Conservation (phyloP, 352 stramenopile genomes). For the Nannochloropsis limnetica region DNA sequence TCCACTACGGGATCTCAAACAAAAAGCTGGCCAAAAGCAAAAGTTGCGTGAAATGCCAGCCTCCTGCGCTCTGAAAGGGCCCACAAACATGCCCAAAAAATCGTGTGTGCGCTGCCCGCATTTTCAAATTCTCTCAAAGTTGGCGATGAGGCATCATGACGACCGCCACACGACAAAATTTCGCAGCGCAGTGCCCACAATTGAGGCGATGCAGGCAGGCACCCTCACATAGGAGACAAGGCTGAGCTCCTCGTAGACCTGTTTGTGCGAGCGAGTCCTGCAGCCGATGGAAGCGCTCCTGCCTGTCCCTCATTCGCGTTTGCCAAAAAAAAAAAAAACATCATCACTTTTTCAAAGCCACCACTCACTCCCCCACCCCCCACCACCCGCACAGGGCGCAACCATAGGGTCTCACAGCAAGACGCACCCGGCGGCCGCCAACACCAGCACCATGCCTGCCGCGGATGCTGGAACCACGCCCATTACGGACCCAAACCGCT, state of each 20-base stretch:
- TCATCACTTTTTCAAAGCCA: not conserved
- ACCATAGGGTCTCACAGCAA: constrained; percentile 15
- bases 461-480: not conserved
- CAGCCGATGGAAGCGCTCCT: not conserved
- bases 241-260: not conserved
- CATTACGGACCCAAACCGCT: not conserved
- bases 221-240: not conserved
- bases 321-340: not conserved
- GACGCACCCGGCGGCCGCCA: not conserved
- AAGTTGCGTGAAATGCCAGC: not conserved
- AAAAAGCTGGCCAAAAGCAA: not conserved
- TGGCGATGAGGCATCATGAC: not conserved
- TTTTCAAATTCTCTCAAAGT: not conserved
- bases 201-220: not conserved
- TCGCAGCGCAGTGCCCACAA: not conserved
- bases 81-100: not conserved
- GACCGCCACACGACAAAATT: not conserved
- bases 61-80: not conserved
- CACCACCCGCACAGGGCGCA: not conserved
- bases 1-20: not conserved
- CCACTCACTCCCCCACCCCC: not conserved
- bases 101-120: not conserved
- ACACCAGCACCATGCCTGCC: not conserved
- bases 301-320: not conserved
- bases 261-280: not conserved